Evolutionary conservation across 495 filamentous ascomycete genomes (phyloP).

Genomic region (Podospora conica): DNA sequence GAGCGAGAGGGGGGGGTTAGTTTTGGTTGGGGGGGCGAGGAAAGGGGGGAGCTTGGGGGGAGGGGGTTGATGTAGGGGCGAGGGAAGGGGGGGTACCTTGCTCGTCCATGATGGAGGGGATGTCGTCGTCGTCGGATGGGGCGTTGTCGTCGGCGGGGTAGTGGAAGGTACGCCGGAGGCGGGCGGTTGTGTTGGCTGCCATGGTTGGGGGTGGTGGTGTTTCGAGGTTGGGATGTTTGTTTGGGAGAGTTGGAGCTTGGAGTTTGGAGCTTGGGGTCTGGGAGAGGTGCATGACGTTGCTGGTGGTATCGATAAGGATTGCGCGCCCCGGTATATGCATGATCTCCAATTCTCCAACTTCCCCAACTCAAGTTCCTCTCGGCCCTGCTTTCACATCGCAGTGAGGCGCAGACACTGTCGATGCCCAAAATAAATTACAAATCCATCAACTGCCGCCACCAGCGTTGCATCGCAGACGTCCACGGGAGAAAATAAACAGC

Average conservation of each 20-base stretch:
- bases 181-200: slow-evolving; percentile 28
- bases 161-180: slow-evolving; percentile 56
- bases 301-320: not conserved
- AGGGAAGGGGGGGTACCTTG: slow-evolving; percentile 41
- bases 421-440: not conserved
- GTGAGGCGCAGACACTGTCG: not conserved
- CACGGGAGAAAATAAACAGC: not conserved
- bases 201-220: not conserved
- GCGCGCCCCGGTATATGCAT: not conserved
- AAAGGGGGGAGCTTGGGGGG: slow-evolving; percentile 5
- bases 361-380: not conserved
- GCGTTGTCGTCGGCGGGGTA: slow-evolving; percentile 53
- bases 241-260: not conserved
- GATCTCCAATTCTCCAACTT: not conserved
- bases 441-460: not conserved
- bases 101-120: slow-evolving; percentile 56
- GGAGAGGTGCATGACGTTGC: not conserved
- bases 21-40: not conserved
- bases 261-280: not conserved
- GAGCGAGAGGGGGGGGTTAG: not conserved
- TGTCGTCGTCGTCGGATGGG: slow-evolving; percentile 21
- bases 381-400: not conserved
- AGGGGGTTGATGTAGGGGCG: too few relatives aligned
- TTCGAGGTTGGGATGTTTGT: not conserved
- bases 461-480: not conserved